phyloP scores from a whole-genome alignment of 345 rosid genomes.

The Excoecaria cochinchinensis region DNA sequence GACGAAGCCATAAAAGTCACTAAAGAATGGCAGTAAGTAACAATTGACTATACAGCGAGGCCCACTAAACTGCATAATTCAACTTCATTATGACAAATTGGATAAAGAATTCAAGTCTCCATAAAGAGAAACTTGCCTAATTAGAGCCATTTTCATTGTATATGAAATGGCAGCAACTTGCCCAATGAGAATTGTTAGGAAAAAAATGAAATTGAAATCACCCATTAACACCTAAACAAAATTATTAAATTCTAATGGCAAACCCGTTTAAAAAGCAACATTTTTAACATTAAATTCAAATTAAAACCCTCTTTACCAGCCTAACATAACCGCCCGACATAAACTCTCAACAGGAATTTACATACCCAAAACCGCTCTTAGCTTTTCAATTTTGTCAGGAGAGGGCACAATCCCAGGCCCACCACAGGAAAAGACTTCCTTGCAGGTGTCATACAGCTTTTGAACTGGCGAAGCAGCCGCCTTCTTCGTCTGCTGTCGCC shows the following conservation, averaged over 20 bases:
- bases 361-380: slow-evolving; percentile 74
- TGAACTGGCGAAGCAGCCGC: slow-evolving; percentile 46
- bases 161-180: too few species aligned
- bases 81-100: background rate
- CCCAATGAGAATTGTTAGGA: too few species aligned
- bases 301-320: background rate
- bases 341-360: background rate
- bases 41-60: background rate
- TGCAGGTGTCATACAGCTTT: slow-evolving; percentile 69
- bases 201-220: too few species aligned
- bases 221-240: too few species aligned
- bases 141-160: too few species aligned
- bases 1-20: background rate
- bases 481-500: slow-evolving; percentile 35
- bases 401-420: slow-evolving; percentile 61
- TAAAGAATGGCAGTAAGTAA: background rate
- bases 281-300: slow-evolving; percentile 3
- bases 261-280: background rate
- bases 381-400: slow-evolving; percentile 51
- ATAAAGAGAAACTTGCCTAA: slow-evolving; percentile 3
- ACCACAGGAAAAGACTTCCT: slow-evolving; percentile 54
- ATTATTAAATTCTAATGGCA: background rate
- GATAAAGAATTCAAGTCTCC: background rate
- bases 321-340: background rate
- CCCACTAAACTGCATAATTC: background rate